Conservation (phyloP, 768 basidiomycete species). For the Leccinum aurantiacum region DNA sequence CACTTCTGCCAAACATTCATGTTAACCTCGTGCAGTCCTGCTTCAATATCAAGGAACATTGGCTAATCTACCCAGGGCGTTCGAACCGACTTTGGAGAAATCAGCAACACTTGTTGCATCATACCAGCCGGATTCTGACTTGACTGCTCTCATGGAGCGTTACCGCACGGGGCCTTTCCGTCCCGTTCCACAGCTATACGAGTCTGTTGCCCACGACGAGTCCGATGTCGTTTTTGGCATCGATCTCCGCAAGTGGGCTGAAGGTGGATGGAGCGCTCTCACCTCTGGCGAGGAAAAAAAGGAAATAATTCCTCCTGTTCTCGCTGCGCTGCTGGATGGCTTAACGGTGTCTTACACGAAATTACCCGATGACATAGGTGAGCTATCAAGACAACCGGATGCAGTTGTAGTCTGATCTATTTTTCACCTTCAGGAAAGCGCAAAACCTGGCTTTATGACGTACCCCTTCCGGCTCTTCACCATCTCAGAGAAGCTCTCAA, state of each 20-base stretch:
- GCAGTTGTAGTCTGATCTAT: not conserved
- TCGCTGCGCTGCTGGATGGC: slow-evolving; percentile 63
- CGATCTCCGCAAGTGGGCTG: slow-evolving; percentile 89
- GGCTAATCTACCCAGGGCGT: slow-evolving; percentile 64
- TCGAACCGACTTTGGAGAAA: slow-evolving; percentile 64
- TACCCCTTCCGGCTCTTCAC: slow-evolving; percentile 79
- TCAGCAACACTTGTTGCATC: slow-evolving; percentile 76
- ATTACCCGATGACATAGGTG: slow-evolving; percentile 64
- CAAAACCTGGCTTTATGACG: slow-evolving; percentile 94
- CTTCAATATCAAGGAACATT: slow-evolving; percentile 86
- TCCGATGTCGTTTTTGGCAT: slow-evolving; percentile 89
- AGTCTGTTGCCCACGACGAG: slow-evolving; percentile 79
- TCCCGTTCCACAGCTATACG: slow-evolving; percentile 82
- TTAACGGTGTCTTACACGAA: slow-evolving; percentile 62
- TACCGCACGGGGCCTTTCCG: slow-evolving; percentile 94
- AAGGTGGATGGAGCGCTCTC: slow-evolving; percentile 68
- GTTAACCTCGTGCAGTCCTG: slow-evolving; percentile 49
- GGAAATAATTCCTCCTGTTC: slow-evolving; percentile 69
- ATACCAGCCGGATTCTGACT: slow-evolving; percentile 85
- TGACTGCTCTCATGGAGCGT: slow-evolving; percentile 85
- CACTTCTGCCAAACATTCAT: not conserved
- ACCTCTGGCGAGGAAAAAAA: slow-evolving; percentile 58
- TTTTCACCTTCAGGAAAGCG: slow-evolving; percentile 63
- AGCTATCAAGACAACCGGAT: slow-evolving; percentile 21
- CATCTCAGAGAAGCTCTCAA: slow-evolving; percentile 85